Evolutionary conservation across 495 filamentous ascomycete species (phyloP), one percentile per base, ranked within the genome.

Genomic region (Elasticomyces elasticus): DNA sequence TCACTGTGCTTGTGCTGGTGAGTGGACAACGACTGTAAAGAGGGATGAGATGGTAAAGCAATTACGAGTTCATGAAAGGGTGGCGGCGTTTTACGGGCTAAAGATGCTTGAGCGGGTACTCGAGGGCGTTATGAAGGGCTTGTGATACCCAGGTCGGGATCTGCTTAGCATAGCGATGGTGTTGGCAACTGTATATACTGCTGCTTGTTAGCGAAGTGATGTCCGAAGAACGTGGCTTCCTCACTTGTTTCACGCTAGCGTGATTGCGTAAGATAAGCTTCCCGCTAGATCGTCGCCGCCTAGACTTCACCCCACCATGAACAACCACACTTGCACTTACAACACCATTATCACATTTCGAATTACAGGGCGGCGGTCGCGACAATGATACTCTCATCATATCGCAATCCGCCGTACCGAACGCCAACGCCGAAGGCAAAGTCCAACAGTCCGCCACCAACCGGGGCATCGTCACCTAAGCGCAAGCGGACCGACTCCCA

Each of bases 1-100:
- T 69, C 91, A 97, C 70, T 98, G 92, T 67, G 84, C 83, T 24
- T 98, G 92, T 72, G 84, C 85, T 46, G 91, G 94, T 6, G 74
- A 71, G 40, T 98, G 92, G 92, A 76, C 71, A 15, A 78, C 79
- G 55, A 89, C 79, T 24, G 70, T 90, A 50, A 75, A 83, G 64
- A 76, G 77, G 60, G 81, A 78, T n/a, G 86, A 85, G 33, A 72
- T 89, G 22, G 61, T 79, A 57, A 79, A 74, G 64, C 74, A 72
- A 64, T 59, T 97, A 56, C 73, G 68, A 45, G 85, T 95, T 17
- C 76, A 85, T 63, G 74, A 74, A 56, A 82, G 76, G 58, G 89
- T 90, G 35, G 88, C 86, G 47, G 76, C 73, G 60, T 84, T 80
- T 62, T 92, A 91, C 72, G 81, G 79, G 27, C 73, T 97, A 60